Evolutionary conservation across 129 eudicot genomes (phyloP).

Genomic region (Logfia minima): DNA sequence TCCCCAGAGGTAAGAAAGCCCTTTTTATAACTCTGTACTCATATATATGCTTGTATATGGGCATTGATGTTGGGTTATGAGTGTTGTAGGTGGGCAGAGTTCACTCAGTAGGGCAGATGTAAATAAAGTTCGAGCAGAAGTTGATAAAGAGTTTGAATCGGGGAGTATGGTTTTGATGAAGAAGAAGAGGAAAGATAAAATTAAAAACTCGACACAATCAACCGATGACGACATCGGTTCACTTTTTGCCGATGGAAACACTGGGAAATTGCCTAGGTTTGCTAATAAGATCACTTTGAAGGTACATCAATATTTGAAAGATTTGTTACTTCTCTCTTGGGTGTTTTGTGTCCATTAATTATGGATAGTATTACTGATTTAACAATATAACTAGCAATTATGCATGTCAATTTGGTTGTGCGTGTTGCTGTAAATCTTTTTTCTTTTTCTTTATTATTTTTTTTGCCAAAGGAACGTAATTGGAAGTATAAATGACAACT

Average conservation of each 20-base stretch:
- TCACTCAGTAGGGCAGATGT: conserved; percentile 60
- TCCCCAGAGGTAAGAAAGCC: conserved; percentile 63
- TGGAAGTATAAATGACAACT: too few species aligned
- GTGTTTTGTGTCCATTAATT: neutral
- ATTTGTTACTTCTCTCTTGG: neutral
- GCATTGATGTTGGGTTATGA: conserved; percentile 14
- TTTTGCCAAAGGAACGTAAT: too few species aligned
- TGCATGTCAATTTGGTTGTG: too few species aligned
- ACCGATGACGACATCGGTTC: conserved; percentile 77
- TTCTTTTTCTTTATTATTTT: too few species aligned
- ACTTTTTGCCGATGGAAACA: conserved; percentile 73
- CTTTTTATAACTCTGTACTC: neutral
- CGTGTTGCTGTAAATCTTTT: too few species aligned
- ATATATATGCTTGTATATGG: neutral
- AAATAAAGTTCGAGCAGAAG: conserved; percentile 57
- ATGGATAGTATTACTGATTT: too few species aligned
- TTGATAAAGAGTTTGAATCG: conserved; percentile 59
- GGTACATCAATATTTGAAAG: conserved; percentile 33
- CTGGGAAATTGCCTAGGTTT: conserved; percentile 81
- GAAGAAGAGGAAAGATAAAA: conserved; percentile 54
- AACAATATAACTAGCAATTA: too few species aligned
- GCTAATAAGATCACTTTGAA: conserved; percentile 79
- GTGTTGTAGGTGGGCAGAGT: conserved; percentile 70
- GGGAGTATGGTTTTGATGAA: conserved; percentile 53
- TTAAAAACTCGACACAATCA: conserved; percentile 24